These are phyloP conservation scores for Pyricularia grisea DNA, from an alignment of 2,329 filamentous ascomycete species.

Conservation along the genomic window DNA sequence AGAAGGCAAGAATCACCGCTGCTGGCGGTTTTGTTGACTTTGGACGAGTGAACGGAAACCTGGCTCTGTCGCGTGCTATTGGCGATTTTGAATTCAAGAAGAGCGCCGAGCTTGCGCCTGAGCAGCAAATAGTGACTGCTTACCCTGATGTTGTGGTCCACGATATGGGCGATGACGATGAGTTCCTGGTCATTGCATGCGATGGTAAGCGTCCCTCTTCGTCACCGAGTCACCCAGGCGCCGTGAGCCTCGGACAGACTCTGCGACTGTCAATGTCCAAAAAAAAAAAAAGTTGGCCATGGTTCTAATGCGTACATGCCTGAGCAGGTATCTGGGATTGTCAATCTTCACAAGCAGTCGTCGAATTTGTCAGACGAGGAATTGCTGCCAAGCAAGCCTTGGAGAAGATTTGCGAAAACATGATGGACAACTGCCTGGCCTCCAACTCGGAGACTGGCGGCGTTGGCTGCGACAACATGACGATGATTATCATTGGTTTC, in stretches of 20 bases:
- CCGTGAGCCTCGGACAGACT: background rate
- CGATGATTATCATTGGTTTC: constrained; percentile 84
- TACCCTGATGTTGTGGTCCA: constrained; percentile 91
- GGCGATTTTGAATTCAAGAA: constrained; percentile 99
- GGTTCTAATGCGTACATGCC: constrained; percentile 5
- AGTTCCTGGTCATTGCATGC: constrained; percentile 88
- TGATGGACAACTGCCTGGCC: constrained; percentile 99
- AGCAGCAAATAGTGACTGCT: constrained; percentile 96
- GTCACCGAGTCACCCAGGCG: background rate
- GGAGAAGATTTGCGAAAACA: constrained; percentile 95
- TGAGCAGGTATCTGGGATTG: constrained; percentile 93
- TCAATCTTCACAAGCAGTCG: constrained; percentile 92
- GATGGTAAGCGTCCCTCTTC: constrained; percentile 55
- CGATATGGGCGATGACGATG: constrained; percentile 84
- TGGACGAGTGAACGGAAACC: constrained; percentile 94
- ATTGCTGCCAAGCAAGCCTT: constrained; percentile 95
- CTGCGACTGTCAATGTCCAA: background rate
- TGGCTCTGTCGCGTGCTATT: constrained; percentile 92
- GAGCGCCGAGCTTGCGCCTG: constrained; percentile 91
- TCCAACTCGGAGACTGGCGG: constrained; percentile 97
- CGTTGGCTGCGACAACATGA: constrained; percentile 99
- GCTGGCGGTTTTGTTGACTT: constrained; percentile 98
- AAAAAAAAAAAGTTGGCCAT: no score
- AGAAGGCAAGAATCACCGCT: constrained; percentile 91
- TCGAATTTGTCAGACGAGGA: constrained; percentile 93